Evolutionary conservation across 1,139 yeast genomes (phyloP).

Genomic region (Blastobotrys malaysiensis): DNA sequence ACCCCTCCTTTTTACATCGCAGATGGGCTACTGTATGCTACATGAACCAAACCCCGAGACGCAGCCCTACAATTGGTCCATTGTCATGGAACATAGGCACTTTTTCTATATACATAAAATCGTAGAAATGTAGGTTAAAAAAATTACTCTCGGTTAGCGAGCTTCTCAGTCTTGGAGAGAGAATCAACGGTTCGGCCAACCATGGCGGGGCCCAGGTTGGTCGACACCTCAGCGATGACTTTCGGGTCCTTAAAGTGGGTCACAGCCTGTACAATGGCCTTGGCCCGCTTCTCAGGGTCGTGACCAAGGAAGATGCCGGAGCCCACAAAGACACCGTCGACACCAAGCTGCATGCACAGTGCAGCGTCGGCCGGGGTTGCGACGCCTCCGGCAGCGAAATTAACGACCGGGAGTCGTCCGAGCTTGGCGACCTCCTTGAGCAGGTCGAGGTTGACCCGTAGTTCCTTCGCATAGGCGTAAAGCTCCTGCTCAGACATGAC

Average conservation of each 20-base stretch:
- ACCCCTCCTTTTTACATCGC: no score
- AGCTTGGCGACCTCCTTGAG: slow-evolving; percentile 43
- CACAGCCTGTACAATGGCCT: slow-evolving; percentile 76
- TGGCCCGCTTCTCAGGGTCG: slow-evolving; percentile 71
- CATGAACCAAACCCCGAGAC: no score
- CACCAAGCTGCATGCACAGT: slow-evolving; percentile 83
- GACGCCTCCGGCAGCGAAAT: slow-evolving; percentile 88
- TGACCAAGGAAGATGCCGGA: slow-evolving; percentile 77
- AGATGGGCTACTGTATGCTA: no score
- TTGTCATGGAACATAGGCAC: no score
- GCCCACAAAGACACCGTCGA: slow-evolving; percentile 90
- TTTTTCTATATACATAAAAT: not conserved
- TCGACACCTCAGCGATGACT: slow-evolving; percentile 62
- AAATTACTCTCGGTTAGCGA: slow-evolving; percentile 12
- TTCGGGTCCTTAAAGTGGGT: slow-evolving; percentile 65
- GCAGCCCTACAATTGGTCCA: no score
- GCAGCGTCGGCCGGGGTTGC: slow-evolving; percentile 92
- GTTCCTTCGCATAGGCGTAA: slow-evolving; percentile 48
- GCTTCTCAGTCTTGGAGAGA: slow-evolving; percentile 43
- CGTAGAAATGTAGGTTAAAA: not conserved
- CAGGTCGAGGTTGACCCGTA: slow-evolving; percentile 55
- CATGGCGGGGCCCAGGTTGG: slow-evolving; percentile 75
- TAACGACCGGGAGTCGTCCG: slow-evolving; percentile 76
- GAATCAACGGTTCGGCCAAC: slow-evolving; percentile 57
- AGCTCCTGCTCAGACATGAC: slow-evolving; percentile 44